These are phyloP conservation scores for Coemansia furcata DNA, from an alignment of 192 early-diverging fungal genomes.

Conservation along the genomic window DNA sequence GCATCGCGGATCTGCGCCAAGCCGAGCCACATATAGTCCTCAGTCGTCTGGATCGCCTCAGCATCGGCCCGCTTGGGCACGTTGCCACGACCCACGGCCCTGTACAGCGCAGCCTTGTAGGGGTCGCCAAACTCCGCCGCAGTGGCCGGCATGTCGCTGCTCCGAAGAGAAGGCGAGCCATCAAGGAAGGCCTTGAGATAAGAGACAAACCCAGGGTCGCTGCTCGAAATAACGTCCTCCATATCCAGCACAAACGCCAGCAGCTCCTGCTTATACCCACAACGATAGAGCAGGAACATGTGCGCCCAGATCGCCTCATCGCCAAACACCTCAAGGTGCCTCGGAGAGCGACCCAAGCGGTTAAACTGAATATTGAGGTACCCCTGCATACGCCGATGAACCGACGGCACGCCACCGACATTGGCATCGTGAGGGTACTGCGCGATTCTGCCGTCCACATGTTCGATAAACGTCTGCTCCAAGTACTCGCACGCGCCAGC, in stretches of 20 bases:
- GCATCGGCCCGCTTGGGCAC: conserved; percentile 62
- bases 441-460: conserved; percentile 54
- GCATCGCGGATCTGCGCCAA: conserved; percentile 64
- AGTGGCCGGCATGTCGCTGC: conserved; percentile 45
- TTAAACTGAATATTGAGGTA: conserved; percentile 70
- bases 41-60: conserved; percentile 72
- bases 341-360: conserved; percentile 53
- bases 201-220: conserved; percentile 66
- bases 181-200: conserved; percentile 69
- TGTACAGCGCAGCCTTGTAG: conserved; percentile 90
- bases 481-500: conserved; percentile 36
- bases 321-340: conserved; percentile 49
- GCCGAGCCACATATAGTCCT: conserved; percentile 94
- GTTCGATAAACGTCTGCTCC: conserved; percentile 56
- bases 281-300: conserved; percentile 78
- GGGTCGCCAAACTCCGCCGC: conserved; percentile 65
- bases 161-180: conserved; percentile 40
- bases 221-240: conserved; percentile 55
- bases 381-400: conserved; percentile 66
- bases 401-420: conserved; percentile 80
- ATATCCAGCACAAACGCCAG: conserved; percentile 62
- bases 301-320: conserved; percentile 82
- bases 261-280: conserved; percentile 68
- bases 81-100: conserved; percentile 88
- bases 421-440: conserved; percentile 64